A percentile compares a stretch with the other conserved stretches of the same genome.
Conservation (phyloP, 208 protist species). For the Entamoeba dispar region DNA sequence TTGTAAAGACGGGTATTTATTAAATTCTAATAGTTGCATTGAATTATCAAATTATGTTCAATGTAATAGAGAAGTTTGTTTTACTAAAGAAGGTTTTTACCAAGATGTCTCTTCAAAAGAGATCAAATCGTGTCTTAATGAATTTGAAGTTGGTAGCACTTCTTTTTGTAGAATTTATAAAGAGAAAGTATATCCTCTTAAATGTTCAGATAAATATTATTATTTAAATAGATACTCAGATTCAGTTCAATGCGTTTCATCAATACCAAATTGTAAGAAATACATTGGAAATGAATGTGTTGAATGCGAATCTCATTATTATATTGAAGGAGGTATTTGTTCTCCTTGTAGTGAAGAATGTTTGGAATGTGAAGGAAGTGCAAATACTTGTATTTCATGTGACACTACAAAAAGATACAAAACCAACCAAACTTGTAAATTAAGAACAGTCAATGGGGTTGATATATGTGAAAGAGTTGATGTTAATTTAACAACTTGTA, state of each 20-base stretch:
- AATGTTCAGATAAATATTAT: too few species aligned
- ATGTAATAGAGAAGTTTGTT: neutral
- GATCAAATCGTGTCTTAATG: neutral
- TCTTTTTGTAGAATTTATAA: neutral
- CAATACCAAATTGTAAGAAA: neutral
- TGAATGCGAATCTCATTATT: neutral
- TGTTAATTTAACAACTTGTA: neutral
- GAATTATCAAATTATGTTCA: neutral
- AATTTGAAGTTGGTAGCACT: neutral
- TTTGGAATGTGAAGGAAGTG: too few species aligned
- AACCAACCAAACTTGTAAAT: too few species aligned
- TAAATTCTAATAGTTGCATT: neutral
- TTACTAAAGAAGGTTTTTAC: neutral
- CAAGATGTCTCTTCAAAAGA: neutral
- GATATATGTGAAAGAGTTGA: too few species aligned
- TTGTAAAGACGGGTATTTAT: neutral
- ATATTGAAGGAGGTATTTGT: neutral
- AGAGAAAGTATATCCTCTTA: neutral
- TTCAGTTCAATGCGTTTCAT: neutral
- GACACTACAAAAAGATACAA: too few species aligned
- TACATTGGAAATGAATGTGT: neutral
- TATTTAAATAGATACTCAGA: too few species aligned
- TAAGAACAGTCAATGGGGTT: too few species aligned
- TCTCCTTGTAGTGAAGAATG: too few species aligned
- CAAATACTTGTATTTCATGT: too few species aligned